A percentile compares a stretch with the other conserved stretches of the same genome.
Conservation (phyloP, 306 rosid species). For the Canavalia ensiformis region DNA sequence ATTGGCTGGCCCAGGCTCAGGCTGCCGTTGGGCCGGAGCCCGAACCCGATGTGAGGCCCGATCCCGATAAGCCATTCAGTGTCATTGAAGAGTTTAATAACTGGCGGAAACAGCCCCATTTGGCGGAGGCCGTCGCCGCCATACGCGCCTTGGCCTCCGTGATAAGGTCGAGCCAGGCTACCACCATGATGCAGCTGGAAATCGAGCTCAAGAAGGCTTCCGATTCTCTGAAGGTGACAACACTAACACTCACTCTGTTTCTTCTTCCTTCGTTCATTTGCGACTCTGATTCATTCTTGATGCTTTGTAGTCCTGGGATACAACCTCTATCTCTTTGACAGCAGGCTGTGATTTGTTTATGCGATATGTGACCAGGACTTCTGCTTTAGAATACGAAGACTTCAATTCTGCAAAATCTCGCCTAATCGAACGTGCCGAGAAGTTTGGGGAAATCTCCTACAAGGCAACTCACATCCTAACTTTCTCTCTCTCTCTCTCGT, state of each 20-base stretch:
- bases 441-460: slow-evolving; percentile 86
- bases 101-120: slow-evolving; percentile 89
- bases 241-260: background rate
- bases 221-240: slow-evolving; percentile 71
- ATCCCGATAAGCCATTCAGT: slow-evolving; percentile 63
- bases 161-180: slow-evolving; percentile 72
- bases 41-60: slow-evolving; percentile 22
- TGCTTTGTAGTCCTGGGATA: slow-evolving; percentile 73
- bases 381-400: slow-evolving; percentile 90
- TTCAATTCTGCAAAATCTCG: slow-evolving; percentile 86
- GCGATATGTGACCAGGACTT: slow-evolving; percentile 89
- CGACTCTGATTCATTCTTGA: background rate
- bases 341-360: slow-evolving; percentile 91
- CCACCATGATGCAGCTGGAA: slow-evolving; percentile 92
- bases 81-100: slow-evolving; percentile 79
- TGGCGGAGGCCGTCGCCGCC: slow-evolving; percentile 94
- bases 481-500: background rate
- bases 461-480: slow-evolving; percentile 53
- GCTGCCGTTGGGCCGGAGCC: slow-evolving; percentile 60
- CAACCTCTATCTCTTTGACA: slow-evolving; percentile 88
- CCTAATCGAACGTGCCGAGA: slow-evolving; percentile 89
- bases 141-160: slow-evolving; percentile 88
- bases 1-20: slow-evolving; percentile 94
- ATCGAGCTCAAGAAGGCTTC: slow-evolving; percentile 89
- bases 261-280: background rate